Base-by-base conservation (phyloP, 768 basidiomycete genomes). In the Wakefieldia striispora region DNA sequence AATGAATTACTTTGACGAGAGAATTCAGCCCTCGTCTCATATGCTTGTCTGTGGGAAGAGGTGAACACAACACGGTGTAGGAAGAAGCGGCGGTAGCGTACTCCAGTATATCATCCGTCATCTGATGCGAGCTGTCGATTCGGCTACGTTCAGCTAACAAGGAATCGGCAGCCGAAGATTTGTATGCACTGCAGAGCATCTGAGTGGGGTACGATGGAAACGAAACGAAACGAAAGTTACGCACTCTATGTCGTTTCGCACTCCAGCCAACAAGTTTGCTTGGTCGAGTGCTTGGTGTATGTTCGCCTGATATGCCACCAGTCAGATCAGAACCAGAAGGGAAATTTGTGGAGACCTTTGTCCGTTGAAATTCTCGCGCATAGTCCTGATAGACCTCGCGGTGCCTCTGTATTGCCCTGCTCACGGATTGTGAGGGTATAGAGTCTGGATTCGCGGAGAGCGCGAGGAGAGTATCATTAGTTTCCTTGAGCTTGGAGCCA, bases 1-100 rank as follows among this genome's bases (percentile, higher is more conserved):
- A 99, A 70, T 19, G 87, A 82, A 11, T 76, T 67, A 27, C 93
- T 77, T 68, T 99, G 97, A 39, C 83, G 80, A 23, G 80, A 73
- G 70, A 99, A 97, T 69, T 97, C 95, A 19, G 91, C 82, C 26
- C 97, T 85, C 3, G 95, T 97, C 63, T 93, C 97, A 63, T 97
- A 95, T 24, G 95, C 97, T 82, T 98, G 97, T 38, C 94, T 97
- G 46, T 26, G 23, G 26, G 27, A 43, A 37, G 23, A 44, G 46
- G 29, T 50, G 42, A 45, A 31, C 42, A 39, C 40, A 17, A 6
- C 13, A 36, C 43, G 31, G 10, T 23, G 21, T 14, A 11, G 29
- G 31, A 37, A 42, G 45, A 2, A 48, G 43, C 19, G 20, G 13
- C 21, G 34, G 37, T 37, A 27, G 67, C 88, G 50, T 62, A 95